These are phyloP conservation scores for Brassica napus DNA, from an alignment of 345 rosid genomes.

Conservation along the genomic window DNA sequence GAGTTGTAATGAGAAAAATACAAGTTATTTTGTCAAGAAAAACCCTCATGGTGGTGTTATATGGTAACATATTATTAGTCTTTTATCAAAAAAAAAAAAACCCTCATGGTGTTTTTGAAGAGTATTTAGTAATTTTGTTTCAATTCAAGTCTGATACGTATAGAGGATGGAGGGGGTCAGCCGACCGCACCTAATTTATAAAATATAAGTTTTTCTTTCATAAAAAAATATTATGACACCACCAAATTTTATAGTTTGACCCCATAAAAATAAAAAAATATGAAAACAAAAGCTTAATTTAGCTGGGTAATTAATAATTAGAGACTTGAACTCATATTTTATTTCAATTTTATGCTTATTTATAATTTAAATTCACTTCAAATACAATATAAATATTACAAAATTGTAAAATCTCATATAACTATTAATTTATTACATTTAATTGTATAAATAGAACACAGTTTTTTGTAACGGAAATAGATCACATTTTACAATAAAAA, in stretches of 20 bases:
- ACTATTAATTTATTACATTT: neutral
- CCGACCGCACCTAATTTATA: neutral
- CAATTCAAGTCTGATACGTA: neutral
- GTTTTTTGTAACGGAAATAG: neutral
- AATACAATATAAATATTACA: neutral
- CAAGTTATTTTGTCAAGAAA: neutral
- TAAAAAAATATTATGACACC: neutral
- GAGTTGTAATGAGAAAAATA: conserved; percentile 13
- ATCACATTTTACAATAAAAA: neutral
- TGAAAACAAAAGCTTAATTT: neutral
- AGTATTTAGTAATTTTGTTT: conserved; percentile 1
- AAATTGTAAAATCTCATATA: neutral
- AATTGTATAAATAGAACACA: neutral
- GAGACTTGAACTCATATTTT: neutral
- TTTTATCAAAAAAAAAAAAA: neutral
- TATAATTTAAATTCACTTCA: neutral
- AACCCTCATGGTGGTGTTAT: neutral
- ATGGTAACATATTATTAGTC: too few species aligned
- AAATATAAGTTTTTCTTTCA: neutral
- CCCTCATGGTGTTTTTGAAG: neutral
- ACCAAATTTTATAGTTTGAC: neutral
- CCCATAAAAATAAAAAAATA: neutral
- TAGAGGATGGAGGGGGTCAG: neutral
- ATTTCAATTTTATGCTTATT: neutral
- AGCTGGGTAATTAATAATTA: neutral